These are phyloP conservation scores for Trametes punicea DNA, from an alignment of 768 basidiomycete species.

Conservation along the genomic window DNA sequence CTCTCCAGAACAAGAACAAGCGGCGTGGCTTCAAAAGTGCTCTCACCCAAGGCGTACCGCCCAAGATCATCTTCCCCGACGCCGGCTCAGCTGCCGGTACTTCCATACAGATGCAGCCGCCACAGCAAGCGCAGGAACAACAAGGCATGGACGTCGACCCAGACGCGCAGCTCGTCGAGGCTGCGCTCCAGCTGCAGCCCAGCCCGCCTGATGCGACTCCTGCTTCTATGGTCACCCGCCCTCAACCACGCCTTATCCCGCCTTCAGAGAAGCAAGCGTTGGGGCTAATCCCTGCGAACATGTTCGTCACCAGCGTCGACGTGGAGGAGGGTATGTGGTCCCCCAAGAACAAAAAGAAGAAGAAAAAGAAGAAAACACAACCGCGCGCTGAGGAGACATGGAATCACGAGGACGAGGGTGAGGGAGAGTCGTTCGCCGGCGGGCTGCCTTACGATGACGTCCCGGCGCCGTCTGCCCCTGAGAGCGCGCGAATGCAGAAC, in stretches of 20 bases:
- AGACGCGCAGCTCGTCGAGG: constrained; percentile 10
- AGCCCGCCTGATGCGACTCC: neutral
- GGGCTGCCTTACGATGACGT: constrained; percentile 37
- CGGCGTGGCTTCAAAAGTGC: constrained; percentile 60
- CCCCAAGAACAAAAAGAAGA: constrained; percentile 36
- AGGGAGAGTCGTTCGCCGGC: constrained; percentile 3
- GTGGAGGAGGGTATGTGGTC: constrained; percentile 52
- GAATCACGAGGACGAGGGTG: neutral
- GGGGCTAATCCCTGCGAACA: constrained; percentile 51
- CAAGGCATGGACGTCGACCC: constrained; percentile 6
- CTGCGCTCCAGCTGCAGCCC: constrained; percentile 1
- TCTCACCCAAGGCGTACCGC: constrained; percentile 39
- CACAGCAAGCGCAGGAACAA: neutral
- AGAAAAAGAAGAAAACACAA: constrained; percentile 23
- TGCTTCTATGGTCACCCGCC: neutral
- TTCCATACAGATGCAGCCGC: neutral
- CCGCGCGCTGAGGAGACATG: constrained; percentile 13
- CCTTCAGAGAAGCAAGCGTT: constrained; percentile 57
- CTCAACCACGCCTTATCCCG: constrained; percentile 45
- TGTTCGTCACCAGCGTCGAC: constrained; percentile 72
- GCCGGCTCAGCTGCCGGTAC: constrained; percentile 7
- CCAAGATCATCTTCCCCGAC: constrained; percentile 53
- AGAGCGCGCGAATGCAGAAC: neutral
- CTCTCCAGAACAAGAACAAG: constrained; percentile 73
- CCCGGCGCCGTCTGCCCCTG: constrained; percentile 5